phyloP scores from a whole-genome alignment of 2,329 filamentous ascomycete genomes.

The Penicillium brasilianum region DNA sequence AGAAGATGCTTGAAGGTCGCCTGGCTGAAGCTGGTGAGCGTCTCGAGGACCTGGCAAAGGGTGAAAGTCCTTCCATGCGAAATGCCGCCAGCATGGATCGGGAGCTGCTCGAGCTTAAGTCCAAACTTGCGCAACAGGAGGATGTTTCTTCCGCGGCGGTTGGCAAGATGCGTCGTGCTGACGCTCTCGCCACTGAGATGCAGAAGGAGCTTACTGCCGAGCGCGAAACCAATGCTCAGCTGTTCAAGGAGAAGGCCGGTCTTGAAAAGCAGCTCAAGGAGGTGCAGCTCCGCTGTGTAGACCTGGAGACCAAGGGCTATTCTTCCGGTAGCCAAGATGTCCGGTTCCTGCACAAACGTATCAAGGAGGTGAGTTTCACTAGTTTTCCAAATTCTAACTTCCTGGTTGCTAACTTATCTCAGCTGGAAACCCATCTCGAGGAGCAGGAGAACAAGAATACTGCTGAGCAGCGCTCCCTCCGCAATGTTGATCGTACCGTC shows the following conservation, averaged over 20 bases:
- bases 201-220: constrained; percentile 91
- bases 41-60: constrained; percentile 83
- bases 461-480: constrained; percentile 82
- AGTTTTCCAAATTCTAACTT: neutral
- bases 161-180: constrained; percentile 95
- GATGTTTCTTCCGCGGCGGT: constrained; percentile 90
- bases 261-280: constrained; percentile 92
- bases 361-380: constrained; percentile 79
- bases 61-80: constrained; percentile 84
- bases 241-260: constrained; percentile 87
- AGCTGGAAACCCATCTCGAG: constrained; percentile 89
- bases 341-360: constrained; percentile 88
- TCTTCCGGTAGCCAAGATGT: constrained; percentile 93
- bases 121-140: constrained; percentile 86
- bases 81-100: constrained; percentile 88
- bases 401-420: constrained; percentile 31
- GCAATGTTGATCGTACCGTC: constrained; percentile 91
- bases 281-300: constrained; percentile 84
- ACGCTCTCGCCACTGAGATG: constrained; percentile 83
- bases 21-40: constrained; percentile 84
- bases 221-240: constrained; percentile 76
- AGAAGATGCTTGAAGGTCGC: constrained; percentile 83
- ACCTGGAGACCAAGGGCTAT: constrained; percentile 96
- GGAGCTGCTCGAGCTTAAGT: constrained; percentile 87
- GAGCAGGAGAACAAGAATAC: constrained; percentile 77